phyloP scores from a whole-genome alignment of 371 early-diverging fungal species.

The Saksenaea vasiformis region DNA sequence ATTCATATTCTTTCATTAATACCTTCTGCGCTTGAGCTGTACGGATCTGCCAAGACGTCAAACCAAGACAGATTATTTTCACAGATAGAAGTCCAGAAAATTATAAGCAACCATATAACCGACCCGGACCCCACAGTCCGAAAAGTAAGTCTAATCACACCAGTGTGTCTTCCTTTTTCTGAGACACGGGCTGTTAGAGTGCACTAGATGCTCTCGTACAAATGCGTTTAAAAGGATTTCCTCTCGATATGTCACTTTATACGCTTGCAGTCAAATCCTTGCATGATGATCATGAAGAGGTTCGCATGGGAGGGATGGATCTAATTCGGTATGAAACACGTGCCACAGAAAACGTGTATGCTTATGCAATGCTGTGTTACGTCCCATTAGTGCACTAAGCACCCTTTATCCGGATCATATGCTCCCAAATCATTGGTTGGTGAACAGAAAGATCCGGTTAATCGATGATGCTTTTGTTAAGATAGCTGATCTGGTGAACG shows the following conservation, averaged over 20 bases:
- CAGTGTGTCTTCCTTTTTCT: not conserved
- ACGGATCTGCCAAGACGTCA: conserved; percentile 8
- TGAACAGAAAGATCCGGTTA: conserved; percentile 50
- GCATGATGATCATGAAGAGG: conserved; percentile 71
- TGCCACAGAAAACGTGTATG: conserved; percentile 1
- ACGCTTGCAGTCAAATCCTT: conserved; percentile 59
- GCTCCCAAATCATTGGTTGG: conserved; percentile 41
- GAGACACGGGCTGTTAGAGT: conserved; percentile 28
- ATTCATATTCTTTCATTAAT: conserved; percentile 47
- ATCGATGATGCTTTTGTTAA: conserved; percentile 78
- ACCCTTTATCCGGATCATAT: conserved; percentile 50
- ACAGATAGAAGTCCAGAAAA: conserved; percentile 43
- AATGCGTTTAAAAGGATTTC: conserved; percentile 53
- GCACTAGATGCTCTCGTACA: conserved; percentile 55
- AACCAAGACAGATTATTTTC: conserved; percentile 3
- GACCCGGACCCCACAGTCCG: conserved; percentile 59
- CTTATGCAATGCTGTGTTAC: not conserved
- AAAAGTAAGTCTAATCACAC: conserved; percentile 36
- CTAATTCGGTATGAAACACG: conserved; percentile 57
- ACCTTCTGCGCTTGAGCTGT: conserved; percentile 30
- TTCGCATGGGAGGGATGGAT: conserved; percentile 66
- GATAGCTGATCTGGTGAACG: conserved; percentile 79
- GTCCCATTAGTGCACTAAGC: conserved; percentile 41
- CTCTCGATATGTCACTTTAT: conserved; percentile 55
- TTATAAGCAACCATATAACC: conserved; percentile 54